Evolutionary conservation across 1,139 yeast genomes (phyloP).

Genomic region (Taphrina communis): DNA sequence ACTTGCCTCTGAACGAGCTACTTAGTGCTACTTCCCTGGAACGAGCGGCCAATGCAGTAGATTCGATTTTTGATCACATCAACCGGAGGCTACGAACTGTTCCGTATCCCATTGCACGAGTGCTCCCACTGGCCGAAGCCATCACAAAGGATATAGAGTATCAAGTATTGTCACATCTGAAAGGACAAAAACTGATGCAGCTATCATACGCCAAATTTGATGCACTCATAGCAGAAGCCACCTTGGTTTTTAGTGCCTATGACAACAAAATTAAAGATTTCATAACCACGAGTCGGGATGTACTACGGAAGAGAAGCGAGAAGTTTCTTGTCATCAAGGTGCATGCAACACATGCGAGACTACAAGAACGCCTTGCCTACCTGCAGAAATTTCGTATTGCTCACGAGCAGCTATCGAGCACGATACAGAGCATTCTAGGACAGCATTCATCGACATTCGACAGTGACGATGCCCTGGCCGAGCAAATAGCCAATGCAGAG

Average conservation of each 20-base stretch:
- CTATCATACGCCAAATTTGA: conserved; percentile 53
- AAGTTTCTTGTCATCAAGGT: conserved; percentile 71
- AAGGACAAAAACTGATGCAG: conserved; percentile 52
- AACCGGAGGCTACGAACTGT: conserved; percentile 64
- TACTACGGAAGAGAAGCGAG: conserved; percentile 74
- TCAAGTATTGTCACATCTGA: conserved; percentile 50
- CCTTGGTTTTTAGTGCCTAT: conserved; percentile 56
- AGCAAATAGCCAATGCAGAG: conserved; percentile 35
- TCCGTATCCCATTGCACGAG: conserved; percentile 69
- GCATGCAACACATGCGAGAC: conserved; percentile 56
- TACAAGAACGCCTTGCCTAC: conserved; percentile 59
- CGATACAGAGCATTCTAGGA: conserved; percentile 51
- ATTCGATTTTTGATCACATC: conserved; percentile 64
- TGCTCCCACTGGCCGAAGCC: conserved; percentile 68
- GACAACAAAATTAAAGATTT: conserved; percentile 63
- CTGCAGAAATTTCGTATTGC: conserved; percentile 59
- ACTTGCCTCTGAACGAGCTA: conserved; percentile 71
- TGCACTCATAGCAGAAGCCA: conserved; percentile 47
- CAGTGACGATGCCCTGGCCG: conserved; percentile 3
- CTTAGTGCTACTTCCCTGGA: conserved; percentile 58
- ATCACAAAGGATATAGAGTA: conserved; percentile 58
- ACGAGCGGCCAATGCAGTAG: conserved; percentile 58
- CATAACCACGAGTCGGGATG: conserved; percentile 69
- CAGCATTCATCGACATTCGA: conserved; percentile 60
- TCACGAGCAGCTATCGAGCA: conserved; percentile 60